Percentiles rank a stretch among this genome's conserved stretches.
Evolutionary conservation across 2,329 filamentous ascomycete species (phyloP).

Genomic region (Colletotrichum higginsianum): DNA sequence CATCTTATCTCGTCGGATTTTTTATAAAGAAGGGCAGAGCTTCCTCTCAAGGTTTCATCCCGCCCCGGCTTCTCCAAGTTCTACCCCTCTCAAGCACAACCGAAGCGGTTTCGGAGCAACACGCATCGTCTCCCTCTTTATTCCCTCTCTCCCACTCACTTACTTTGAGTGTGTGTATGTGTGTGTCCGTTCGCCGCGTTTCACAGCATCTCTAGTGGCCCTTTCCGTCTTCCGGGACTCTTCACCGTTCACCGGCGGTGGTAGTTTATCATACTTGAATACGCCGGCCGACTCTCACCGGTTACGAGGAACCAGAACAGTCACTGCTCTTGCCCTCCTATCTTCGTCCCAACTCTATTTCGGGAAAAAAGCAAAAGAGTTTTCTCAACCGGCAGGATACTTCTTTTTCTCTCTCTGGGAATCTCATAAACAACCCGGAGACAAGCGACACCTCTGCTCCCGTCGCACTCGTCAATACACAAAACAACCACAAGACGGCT

Average conservation of each 20-base stretch:
- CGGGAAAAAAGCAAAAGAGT: not conserved
- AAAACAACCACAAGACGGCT: not conserved
- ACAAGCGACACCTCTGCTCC: not conserved
- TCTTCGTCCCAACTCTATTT: not conserved
- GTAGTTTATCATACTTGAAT: no score
- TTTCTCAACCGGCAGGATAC: not conserved
- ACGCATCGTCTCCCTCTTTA: not conserved
- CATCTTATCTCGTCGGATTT: slow-evolving; percentile 9
- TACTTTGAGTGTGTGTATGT: no score
- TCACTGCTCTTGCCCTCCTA: not conserved
- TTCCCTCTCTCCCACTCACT: not conserved
- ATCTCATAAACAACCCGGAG: not conserved
- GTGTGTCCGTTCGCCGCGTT: slow-evolving; percentile 13
- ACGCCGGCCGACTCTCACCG: no score
- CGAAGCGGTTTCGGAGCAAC: not conserved
- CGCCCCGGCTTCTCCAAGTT: not conserved
- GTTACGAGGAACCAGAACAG: no score
- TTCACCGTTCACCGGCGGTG: not conserved
- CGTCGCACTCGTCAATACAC: not conserved
- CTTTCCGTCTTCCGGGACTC: not conserved
- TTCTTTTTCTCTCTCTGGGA: not conserved
- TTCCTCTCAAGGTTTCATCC: slow-evolving; percentile 10
- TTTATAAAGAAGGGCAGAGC: slow-evolving; percentile 7
- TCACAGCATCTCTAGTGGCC: slow-evolving; percentile 20
- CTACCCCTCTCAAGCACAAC: not conserved